Evolutionary conservation across 345 rosid genomes (phyloP), one percentile per base, ranked within the genome.

Genomic region (Syzygium aqueum): DNA sequence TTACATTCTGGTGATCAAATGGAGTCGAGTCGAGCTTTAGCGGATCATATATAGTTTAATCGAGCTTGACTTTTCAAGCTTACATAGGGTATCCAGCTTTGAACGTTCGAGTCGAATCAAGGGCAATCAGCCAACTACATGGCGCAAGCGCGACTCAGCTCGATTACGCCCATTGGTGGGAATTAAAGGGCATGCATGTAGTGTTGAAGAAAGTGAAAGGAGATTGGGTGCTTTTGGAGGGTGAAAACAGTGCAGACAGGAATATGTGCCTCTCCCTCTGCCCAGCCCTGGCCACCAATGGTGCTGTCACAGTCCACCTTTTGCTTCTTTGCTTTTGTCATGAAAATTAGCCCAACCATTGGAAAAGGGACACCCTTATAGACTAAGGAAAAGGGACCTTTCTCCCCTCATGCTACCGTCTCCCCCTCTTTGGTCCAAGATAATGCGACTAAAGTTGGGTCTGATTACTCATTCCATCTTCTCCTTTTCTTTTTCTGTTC

Each of bases 291-390:
- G 54, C 92, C 92, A 88, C 65, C 87, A 65, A 88, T 65, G 56
- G 86, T 91, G 90, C 94, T 90, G 90, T 88, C 86, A 7, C 87
- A 87, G 83, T 88, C 90, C 59, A 16, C 19, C 59, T 51, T 59
- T 54, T 77, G 11, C 7, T 57, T 17, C 43, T n/a, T 14, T 86
- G 65, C 54, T 77, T 89, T 87, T 59, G 13, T 88, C 85, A 61
- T 50, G 53, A 65, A 88, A 84, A 25, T 73, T 57, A 88, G 46
- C 86, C 87, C 87, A 86, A n/a, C 40, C 84, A 14, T 51, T 22
- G 53, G 21, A 89, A 90, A 84, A 51, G 80, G 8, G 37, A 15
- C 53, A 53, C 86, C 57, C 88, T 65, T 78, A 27, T 80, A 25
- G 33, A 86, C 88, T 86, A 87, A 78, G 25, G 40, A 82, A 88